Conservation (phyloP, 2,329 filamentous ascomycete genomes). For the Didymellaceae sp. region DNA sequence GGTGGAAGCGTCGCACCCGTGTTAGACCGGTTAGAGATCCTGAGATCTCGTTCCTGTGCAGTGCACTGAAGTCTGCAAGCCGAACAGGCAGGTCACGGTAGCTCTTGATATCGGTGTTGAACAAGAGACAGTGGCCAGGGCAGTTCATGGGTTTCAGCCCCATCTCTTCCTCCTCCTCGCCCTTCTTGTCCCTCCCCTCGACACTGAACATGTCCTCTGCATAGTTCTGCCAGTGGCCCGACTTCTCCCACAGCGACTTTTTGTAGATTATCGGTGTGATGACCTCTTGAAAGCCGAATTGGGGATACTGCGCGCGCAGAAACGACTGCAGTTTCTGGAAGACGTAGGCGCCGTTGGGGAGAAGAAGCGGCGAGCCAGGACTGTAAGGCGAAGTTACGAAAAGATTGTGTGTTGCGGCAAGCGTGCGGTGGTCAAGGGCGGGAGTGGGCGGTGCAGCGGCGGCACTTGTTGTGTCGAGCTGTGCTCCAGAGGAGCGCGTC, state of each 20-base stretch:
- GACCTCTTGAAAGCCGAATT: slow-evolving; percentile 87
- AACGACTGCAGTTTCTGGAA: slow-evolving; percentile 86
- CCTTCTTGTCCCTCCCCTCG: slow-evolving; percentile 59
- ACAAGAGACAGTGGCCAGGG: slow-evolving; percentile 85
- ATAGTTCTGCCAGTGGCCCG: slow-evolving; percentile 88
- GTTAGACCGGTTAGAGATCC: slow-evolving; percentile 83
- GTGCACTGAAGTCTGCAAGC: slow-evolving; percentile 84
- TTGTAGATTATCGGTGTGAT: slow-evolving; percentile 92
- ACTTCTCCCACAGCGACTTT: slow-evolving; percentile 82
- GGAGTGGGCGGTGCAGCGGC: slow-evolving; percentile 46
- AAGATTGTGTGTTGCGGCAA: slow-evolving; percentile 68
- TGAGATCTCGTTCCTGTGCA: slow-evolving; percentile 87
- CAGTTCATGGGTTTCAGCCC: slow-evolving; percentile 94
- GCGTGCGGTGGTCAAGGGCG: slow-evolving; percentile 57
- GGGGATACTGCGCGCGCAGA: slow-evolving; percentile 80
- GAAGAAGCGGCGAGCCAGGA: slow-evolving; percentile 83
- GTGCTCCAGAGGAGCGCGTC: slow-evolving; percentile 29
- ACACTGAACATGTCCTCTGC: slow-evolving; percentile 93
- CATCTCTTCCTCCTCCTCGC: slow-evolving; percentile 71
- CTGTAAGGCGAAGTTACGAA: slow-evolving; percentile 82
- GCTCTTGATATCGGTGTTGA: slow-evolving; percentile 73
- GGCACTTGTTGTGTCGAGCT: slow-evolving; percentile 39
- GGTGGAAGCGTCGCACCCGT: slow-evolving; percentile 84
- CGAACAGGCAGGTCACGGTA: slow-evolving; percentile 83
- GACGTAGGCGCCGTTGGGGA: slow-evolving; percentile 80